These are phyloP conservation scores for Decorospora gaudefroyi DNA, from an alignment of 2,329 filamentous ascomycete genomes.

Conservation along the genomic window DNA sequence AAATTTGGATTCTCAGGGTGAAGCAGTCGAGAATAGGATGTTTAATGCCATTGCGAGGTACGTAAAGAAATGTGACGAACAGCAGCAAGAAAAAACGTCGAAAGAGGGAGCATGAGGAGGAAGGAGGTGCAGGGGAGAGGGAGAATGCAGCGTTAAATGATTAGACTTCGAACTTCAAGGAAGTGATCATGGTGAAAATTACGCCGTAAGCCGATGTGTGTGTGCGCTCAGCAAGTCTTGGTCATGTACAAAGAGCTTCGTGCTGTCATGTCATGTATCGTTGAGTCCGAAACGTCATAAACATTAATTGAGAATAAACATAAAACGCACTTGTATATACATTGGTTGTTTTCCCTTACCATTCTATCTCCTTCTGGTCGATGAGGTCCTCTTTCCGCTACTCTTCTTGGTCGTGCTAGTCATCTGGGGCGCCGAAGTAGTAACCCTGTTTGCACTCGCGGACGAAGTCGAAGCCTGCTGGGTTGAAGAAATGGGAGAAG, in stretches of 20 bases:
- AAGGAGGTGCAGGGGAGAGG: too few relatives aligned
- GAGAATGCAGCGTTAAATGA: too few relatives aligned
- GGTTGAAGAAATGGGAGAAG: neutral
- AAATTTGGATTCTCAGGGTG: neutral
- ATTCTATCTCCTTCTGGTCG: slow-evolving; percentile 7
- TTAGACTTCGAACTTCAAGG: too few relatives aligned
- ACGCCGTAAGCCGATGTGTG: too few relatives aligned
- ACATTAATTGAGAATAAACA: neutral
- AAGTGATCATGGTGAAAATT: too few relatives aligned
- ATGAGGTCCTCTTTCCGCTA: slow-evolving; percentile 9
- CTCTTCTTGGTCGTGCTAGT: slow-evolving; percentile 11
- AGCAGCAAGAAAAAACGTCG: too few relatives aligned
- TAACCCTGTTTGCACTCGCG: neutral
- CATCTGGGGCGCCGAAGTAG: slow-evolving; percentile 8
- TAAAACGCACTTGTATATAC: neutral
- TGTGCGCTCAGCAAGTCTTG: too few relatives aligned
- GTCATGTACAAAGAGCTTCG: neutral
- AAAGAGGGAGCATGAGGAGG: too few relatives aligned
- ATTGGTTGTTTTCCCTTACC: too few relatives aligned
- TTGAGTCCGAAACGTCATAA: neutral
- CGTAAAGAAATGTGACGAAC: too few relatives aligned
- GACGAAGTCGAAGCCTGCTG: neutral
- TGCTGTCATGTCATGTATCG: neutral
- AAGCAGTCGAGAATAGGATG: neutral
- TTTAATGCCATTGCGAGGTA: neutral